Evolutionary conservation across 768 basidiomycete genomes (phyloP).

Genomic region (Tricholoma saponaceum): DNA sequence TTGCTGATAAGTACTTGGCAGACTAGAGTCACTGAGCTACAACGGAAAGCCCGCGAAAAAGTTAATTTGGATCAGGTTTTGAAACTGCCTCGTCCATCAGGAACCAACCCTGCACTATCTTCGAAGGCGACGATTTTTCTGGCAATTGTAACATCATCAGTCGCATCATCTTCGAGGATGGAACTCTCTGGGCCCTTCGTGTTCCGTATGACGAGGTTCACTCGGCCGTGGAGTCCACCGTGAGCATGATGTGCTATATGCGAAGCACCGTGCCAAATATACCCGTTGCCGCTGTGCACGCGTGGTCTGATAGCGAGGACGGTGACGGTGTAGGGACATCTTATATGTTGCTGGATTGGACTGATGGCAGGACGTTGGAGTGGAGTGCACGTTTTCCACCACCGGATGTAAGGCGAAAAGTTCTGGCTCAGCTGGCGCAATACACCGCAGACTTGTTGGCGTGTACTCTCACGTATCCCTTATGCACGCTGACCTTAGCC

Average conservation of each 20-base stretch:
- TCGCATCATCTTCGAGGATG: slow-evolving; percentile 5
- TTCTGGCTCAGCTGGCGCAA: slow-evolving; percentile 8
- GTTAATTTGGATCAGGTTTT: slow-evolving; percentile 10
- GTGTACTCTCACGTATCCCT: slow-evolving; percentile 2
- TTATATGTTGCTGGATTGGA: slow-evolving; percentile 8
- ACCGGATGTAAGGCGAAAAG: slow-evolving; percentile 4
- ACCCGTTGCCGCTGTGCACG: slow-evolving; percentile 8
- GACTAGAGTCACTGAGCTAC: slow-evolving; percentile 5
- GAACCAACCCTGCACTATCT: slow-evolving; percentile 5
- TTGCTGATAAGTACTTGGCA: slow-evolving; percentile 5
- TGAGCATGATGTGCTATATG: slow-evolving; percentile 7
- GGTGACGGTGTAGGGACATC: slow-evolving; percentile 8
- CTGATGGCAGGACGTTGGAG: slow-evolving; percentile 3
- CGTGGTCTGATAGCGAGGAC: slow-evolving; percentile 9
- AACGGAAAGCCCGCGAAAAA: slow-evolving; percentile 6
- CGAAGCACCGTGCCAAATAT: slow-evolving; percentile 3
- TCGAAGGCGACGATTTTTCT: slow-evolving; percentile 1
- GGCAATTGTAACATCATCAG: slow-evolving; percentile 9
- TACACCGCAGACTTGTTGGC: slow-evolving; percentile 8
- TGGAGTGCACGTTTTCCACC: slow-evolving; percentile 7
- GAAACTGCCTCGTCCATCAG: slow-evolving; percentile 8
- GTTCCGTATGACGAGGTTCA: slow-evolving; percentile 5
- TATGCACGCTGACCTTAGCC: slow-evolving; percentile 7
- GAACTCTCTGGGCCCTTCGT: slow-evolving; percentile 6
- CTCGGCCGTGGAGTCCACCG: slow-evolving; percentile 6